phyloP scores from a whole-genome alignment of 2,329 filamentous ascomycete genomes.

The Pezicula radicicola region DNA sequence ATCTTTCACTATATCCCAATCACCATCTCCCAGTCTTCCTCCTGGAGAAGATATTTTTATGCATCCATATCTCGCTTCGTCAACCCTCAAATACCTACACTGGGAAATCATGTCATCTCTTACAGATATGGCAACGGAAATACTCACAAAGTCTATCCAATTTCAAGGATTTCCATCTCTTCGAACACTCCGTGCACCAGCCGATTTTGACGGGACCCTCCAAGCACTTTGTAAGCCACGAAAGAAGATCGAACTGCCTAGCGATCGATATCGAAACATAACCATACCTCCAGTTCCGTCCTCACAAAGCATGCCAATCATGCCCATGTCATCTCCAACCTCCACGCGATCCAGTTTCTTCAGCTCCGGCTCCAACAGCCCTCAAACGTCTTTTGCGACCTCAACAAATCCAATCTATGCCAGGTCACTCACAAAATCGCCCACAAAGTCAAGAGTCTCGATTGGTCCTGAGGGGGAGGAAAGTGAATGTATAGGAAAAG shows the following conservation, averaged over 20 bases:
- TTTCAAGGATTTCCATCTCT: slow-evolving; percentile 62
- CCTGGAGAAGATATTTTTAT: slow-evolving; percentile 56
- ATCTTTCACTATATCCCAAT: slow-evolving; percentile 52
- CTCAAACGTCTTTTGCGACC: not conserved
- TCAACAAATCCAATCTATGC: not conserved
- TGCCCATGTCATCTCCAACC: slow-evolving; percentile 8
- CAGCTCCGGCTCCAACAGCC: not conserved
- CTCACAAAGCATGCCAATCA: slow-evolving; percentile 13
- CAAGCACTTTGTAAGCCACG: slow-evolving; percentile 60
- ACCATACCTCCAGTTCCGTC: slow-evolving; percentile 20
- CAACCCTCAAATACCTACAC: slow-evolving; percentile 51
- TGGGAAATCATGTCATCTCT: slow-evolving; percentile 52
- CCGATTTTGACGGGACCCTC: slow-evolving; percentile 66
- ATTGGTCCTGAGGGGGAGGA: not conserved
- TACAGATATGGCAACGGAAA: slow-evolving; percentile 50
- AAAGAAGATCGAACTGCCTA: slow-evolving; percentile 22
- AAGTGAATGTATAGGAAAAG: not conserved
- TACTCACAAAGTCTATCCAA: slow-evolving; percentile 61
- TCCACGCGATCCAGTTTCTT: not conserved
- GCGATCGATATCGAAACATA: slow-evolving; percentile 23
- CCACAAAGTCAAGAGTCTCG: not conserved
- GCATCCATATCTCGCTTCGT: slow-evolving; percentile 60
- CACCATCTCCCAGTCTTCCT: slow-evolving; percentile 51
- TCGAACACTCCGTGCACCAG: slow-evolving; percentile 57
- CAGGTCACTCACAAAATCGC: not conserved